Percentiles rank a stretch among this genome's conserved stretches.
phyloP scores from a whole-genome alignment of 2,329 filamentous ascomycete genomes.

The Colletotrichum ledebouriae region DNA sequence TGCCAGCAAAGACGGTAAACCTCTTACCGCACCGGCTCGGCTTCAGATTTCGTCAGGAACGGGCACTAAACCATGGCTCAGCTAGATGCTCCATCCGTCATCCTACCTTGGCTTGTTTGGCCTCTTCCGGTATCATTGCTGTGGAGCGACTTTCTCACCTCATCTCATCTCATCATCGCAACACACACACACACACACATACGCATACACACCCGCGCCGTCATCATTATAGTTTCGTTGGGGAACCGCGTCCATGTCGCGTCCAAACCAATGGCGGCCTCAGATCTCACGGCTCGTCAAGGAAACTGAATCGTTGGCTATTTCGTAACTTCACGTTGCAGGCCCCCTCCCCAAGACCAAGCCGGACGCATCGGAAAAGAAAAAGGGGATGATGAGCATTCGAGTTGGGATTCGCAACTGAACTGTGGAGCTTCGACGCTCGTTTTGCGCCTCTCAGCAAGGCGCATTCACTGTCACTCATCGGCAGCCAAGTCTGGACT shows the following conservation, averaged over 20 bases:
- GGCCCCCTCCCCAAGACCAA: not conserved
- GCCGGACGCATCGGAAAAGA: slow-evolving; percentile 21
- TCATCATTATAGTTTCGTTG: slow-evolving; percentile 15
- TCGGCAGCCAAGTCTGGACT: not conserved
- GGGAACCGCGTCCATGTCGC: not conserved
- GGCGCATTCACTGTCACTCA: not conserved
- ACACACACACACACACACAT: not conserved
- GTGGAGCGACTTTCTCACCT: slow-evolving; percentile 2
- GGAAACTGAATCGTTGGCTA: too few relatives aligned
- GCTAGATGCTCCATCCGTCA: too few relatives aligned
- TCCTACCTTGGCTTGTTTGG: too few relatives aligned
- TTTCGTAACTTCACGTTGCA: not conserved
- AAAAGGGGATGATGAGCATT: not conserved
- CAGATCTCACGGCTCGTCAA: too few relatives aligned
- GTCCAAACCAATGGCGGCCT: not conserved
- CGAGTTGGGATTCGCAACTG: not conserved
- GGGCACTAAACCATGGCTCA: not conserved
- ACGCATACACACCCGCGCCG: not conserved
- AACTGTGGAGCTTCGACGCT: not conserved
- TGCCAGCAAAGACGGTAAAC: not conserved
- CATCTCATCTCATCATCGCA: slow-evolving; percentile 1
- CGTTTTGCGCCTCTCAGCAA: not conserved
- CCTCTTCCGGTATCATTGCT: slow-evolving; percentile 24
- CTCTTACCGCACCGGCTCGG: slow-evolving; percentile 27
- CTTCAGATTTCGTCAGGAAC: slow-evolving; percentile 26